Evolutionary conservation across 1,284 basidiomycete species (phyloP), one percentile per base, ranked within the genome.

Genomic region (Paramarasmius palmivorus): DNA sequence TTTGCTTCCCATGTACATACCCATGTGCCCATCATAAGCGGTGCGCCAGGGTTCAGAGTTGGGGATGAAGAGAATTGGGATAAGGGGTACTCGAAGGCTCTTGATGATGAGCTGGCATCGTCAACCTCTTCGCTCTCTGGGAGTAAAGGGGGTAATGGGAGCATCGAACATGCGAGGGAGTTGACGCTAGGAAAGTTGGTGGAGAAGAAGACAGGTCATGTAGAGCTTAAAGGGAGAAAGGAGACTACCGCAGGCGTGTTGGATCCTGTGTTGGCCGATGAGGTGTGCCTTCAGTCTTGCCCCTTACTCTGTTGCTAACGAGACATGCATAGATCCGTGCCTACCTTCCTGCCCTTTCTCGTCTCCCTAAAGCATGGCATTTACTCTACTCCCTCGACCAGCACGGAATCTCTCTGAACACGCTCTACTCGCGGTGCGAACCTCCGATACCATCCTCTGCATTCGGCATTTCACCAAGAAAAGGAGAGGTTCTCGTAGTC

Each of bases 381-480:
- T 76, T 98, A 2, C 72, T 98, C 1, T 98, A 98, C 72, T 95
- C 93, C 9, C 76, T 97, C 15, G 96, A 99, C 64, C 95, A 98
- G 67, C 92, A 98, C 59, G 96, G 96, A 0, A 94, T 95, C 44
- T 95, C 93, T 8, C 76, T 98, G 9, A 84, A 89, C 37, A 98
- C 96, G 0, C 79, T 98, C 0, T 96, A 95, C 66, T 64, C 82
- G 1, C 79, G 81, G 2, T 88, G 88, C 47, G 84, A 81, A 47
- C 39, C 47, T 23, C 12, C 41, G 23, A 37, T 32, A 32, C 32
- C 36, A 2, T 5, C 17, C 65, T 3, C 57, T 59, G 50, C 60
- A 58, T 17, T 47, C 66, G 57, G 12, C 58, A 57, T 22, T 10
- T 14, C 40, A 25, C 41, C 61, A 52, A 49, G 47, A 39, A 36